Evolutionary conservation across 2,329 filamentous ascomycete genomes (phyloP).

Genomic region (Hymenoscyphus infarciens): DNA sequence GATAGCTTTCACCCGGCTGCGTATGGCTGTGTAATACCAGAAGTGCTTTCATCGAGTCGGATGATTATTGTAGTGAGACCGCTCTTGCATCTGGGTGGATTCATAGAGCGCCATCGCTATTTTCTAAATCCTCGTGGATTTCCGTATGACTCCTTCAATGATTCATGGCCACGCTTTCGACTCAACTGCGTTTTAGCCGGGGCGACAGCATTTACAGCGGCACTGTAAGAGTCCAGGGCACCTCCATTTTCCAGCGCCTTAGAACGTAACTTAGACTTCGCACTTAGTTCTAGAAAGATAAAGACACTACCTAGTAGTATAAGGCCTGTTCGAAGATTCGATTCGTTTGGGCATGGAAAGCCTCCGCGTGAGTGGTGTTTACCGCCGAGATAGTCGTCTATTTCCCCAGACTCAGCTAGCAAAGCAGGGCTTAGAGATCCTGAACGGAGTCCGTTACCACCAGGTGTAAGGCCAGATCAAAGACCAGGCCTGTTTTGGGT

Average conservation of each 20-base stretch:
- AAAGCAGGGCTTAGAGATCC: no score
- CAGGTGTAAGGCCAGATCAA: no score
- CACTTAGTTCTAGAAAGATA: neutral
- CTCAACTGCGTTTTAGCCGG: neutral
- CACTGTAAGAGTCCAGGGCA: neutral
- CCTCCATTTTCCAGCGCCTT: neutral
- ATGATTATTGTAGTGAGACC: neutral
- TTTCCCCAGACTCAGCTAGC: no score
- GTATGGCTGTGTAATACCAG: neutral
- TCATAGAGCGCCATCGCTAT: neutral
- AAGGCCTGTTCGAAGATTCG: no score
- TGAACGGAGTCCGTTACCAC: no score
- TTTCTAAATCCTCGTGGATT: neutral
- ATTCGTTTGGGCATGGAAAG: no score
- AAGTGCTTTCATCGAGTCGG: neutral
- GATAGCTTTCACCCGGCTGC: neutral
- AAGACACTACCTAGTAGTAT: no score
- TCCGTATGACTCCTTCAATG: neutral
- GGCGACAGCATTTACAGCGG: neutral
- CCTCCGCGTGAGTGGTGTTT: no score
- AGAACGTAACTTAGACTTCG: neutral
- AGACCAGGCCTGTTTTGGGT: no score
- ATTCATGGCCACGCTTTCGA: neutral
- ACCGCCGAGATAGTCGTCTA: no score
- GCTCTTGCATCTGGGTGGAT: no score